Evolutionary conservation across 2,329 filamentous ascomycete genomes (phyloP), one percentile per base, ranked within the genome.

Genomic region (Cadophora malorum): DNA sequence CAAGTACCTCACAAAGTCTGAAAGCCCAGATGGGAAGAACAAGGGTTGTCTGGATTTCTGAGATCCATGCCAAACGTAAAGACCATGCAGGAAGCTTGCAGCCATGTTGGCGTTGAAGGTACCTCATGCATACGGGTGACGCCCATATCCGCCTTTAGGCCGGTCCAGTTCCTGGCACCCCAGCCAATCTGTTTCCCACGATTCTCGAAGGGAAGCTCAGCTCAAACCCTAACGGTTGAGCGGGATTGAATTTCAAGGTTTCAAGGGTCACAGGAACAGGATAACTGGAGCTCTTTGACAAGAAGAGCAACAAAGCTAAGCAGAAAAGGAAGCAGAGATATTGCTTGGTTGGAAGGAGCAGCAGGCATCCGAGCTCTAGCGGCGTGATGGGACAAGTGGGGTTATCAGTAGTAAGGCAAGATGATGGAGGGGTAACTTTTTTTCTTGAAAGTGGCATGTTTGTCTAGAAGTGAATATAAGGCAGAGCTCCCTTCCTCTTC

Each of bases 341-440:
- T 63, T 47, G 45, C 63, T 64, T 45, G 31, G 35, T 31, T 45
- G 62, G 21, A 31, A n/a, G 35, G 31, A 60, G n/a, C 28, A 56
- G 53, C 28, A 63, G 49, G 61, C 49, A 49, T 67, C 38, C 31
- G 62, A 60, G 47, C 52, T 45, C 41, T 52, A 58, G 65, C 69
- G 67, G 65, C 67, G 67, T 67, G 67, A 67, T 60, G 67, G 66
- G 64, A 58, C 58, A 64, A 59, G 69, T 69, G 69, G 69, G 69
- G 63, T 67, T 65, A 63, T 38, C 33, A 59, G 55, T 31, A 58
- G 56, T 56, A 33, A 52, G 12, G 6, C n/a, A 56, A 10, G 62
- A 53, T 66, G 62, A 53, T 66, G 59, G 69, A 55, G 61, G 66
- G 69, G 69, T 53, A 60, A 38, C 49, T 38, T 33, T 21, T 61